Conservation (phyloP, 805 yeast genomes). For the Wickerhamomyces xylosicus region DNA sequence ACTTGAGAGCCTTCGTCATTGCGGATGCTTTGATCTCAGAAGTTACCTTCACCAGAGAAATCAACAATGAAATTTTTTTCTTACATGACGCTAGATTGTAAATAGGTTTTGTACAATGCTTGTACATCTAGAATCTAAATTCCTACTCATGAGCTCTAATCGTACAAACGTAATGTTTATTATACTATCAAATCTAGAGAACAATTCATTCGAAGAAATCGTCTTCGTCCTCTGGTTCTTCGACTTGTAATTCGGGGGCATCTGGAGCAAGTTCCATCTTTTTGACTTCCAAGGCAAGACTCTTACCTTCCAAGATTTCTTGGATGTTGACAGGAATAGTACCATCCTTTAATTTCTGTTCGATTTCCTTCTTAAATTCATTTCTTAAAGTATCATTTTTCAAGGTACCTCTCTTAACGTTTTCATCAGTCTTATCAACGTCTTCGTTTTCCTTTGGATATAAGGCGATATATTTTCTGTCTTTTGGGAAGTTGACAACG, state of each 20-base stretch:
- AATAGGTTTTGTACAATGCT: neutral
- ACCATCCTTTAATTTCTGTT: constrained; percentile 38
- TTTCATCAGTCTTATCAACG: constrained; percentile 21
- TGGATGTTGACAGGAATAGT: constrained; percentile 49
- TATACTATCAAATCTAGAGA: neutral
- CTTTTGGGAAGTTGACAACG: constrained; percentile 65
- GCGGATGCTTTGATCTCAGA: constrained; percentile 45
- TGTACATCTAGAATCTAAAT: neutral
- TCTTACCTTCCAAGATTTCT: constrained; percentile 25
- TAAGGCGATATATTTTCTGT: constrained; percentile 69
- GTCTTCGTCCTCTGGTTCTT: constrained; percentile 17
- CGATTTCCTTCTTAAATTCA: constrained; percentile 42
- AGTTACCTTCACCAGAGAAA: constrained; percentile 32
- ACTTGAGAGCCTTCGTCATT: constrained; percentile 27
- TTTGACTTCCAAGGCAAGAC: neutral
- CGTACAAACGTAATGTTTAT: neutral
- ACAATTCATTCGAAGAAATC: constrained; percentile 17
- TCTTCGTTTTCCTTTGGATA: constrained; percentile 41
- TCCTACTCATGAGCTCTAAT: too few relatives aligned
- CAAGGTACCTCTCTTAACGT: constrained; percentile 25
- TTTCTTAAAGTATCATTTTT: constrained; percentile 33
- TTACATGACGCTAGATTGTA: constrained; percentile 15
- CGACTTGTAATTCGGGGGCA: constrained; percentile 13
- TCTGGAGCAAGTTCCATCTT: constrained; percentile 5
- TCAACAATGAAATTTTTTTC: constrained; percentile 26